Evolutionary conservation across 176 grass and related monocot genomes (phyloP), one percentile per base, ranked within the genome.

Genomic region (Cocos nucifera): DNA sequence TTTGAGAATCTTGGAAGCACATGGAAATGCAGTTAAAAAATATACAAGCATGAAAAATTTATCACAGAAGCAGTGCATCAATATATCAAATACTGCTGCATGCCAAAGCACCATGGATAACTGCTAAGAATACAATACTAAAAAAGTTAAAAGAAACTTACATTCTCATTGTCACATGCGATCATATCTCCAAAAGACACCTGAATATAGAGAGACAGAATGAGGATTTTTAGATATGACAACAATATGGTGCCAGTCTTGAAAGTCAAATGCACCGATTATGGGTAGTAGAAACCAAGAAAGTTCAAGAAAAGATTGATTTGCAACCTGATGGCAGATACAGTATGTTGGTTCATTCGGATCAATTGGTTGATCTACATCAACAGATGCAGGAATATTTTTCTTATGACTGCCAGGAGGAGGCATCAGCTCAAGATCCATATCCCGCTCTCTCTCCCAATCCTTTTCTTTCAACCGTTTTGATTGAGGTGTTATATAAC

Each of bases 181-280:
- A 97, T 91, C 92, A 91, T 97, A 69, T 97, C 92, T 56, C 92
- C 92, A 80, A 88, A 97, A 27, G 93, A 97, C 61, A 97, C 60
- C 93, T 91, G 81, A 73, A 82, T 67, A 54, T 3, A 49, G 56
- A 71, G n/a, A 71, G 22, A 21, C 21, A 52, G 10, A 21, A 14
- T 50, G 9, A 26, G 15, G 20, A 24, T 51, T 58, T 58, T 14
- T 44, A 14, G 35, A 44, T 14, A 44, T 44, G 8, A 44, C 10
- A 44, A 44, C 10, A 44, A 44, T 44, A 44, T 12, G 6, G 35
- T 12, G 9, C 35, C 35, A 44, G 35, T 44, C 5, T 12, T 44
- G 6, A 17, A 65, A 76, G 62, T 5, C 18, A 71, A 9, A 57
- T 17, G 5, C 9, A 49, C 3, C 1, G n/a, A 20, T 74, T 49